Percentiles rank a stretch among this genome's conserved stretches.
Evolutionary conservation across 306 rosid genomes (phyloP).

Genomic region (Gynostemma pentaphyllum): DNA sequence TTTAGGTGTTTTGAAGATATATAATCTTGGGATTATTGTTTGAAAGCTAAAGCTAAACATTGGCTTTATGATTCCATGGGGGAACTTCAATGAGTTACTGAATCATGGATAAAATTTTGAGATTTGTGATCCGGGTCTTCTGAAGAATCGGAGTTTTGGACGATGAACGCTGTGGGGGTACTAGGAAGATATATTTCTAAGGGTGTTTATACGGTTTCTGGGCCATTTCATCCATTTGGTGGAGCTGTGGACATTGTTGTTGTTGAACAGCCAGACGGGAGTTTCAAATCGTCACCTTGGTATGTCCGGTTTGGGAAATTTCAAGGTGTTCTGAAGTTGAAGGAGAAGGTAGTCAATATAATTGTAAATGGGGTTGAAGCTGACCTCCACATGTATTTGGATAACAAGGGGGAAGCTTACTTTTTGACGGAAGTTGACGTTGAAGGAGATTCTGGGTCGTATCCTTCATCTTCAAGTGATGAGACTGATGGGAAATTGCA

Average conservation of each 20-base stretch:
- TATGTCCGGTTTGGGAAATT: slow-evolving; percentile 82
- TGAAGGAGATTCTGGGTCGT: slow-evolving; percentile 28
- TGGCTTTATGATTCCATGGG: not conserved
- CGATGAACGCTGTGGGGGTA: slow-evolving; percentile 83
- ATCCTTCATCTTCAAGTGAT: slow-evolving; percentile 32
- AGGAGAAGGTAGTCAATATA: slow-evolving; percentile 54
- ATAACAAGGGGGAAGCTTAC: slow-evolving; percentile 72
- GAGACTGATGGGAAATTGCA: slow-evolving; percentile 21
- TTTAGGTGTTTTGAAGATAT: not conserved
- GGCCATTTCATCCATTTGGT: slow-evolving; percentile 85
- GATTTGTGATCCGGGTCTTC: slow-evolving; percentile 13
- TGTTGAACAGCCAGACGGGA: slow-evolving; percentile 72
- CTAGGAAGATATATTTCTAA: slow-evolving; percentile 54
- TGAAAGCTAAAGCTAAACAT: not conserved
- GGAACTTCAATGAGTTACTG: not conserved
- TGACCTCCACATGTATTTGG: slow-evolving; percentile 60
- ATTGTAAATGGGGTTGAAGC: slow-evolving; percentile 61
- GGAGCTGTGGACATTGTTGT: slow-evolving; percentile 95
- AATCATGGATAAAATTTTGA: not conserved
- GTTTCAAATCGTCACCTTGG: slow-evolving; percentile 89
- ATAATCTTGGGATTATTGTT: not conserved
- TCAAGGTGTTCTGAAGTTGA: slow-evolving; percentile 78
- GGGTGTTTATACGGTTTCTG: slow-evolving; percentile 70
- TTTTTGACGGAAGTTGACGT: slow-evolving; percentile 54
- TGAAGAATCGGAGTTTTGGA: slow-evolving; percentile 12